Evolutionary conservation across 1,284 basidiomycete species (phyloP), one percentile per base, ranked within the genome.

Genomic region (Tilletia caries): DNA sequence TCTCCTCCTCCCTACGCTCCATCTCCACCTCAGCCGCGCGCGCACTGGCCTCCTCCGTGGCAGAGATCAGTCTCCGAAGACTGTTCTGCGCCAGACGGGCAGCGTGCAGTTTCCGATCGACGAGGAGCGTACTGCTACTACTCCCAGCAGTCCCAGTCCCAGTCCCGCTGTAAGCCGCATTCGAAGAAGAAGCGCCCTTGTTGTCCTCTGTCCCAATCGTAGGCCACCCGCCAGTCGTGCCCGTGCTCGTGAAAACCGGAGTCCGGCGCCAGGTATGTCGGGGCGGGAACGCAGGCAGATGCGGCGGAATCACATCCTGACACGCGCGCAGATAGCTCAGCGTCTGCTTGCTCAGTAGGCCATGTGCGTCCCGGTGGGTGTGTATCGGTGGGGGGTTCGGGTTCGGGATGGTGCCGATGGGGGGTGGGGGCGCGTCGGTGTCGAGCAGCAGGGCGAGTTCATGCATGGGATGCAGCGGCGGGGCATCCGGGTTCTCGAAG

Each of bases 1-100:
- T 29, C 58, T 34, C 58, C 32, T 62, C 58, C 58, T 34, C 58
- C 32, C 32, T 20, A 13, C 34, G 29, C 27, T 29, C 58, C 33
- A 34, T 20, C 58, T 33, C 29, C 58, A 33, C 10, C 58, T 62
- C 58, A 1, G 58, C 58, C 34, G 58, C 58, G 13, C 32, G 12
- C 29, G 58, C 58, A 62, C 29, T 34, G 12, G 58, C 58, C 58
- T 62, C 58, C 58, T 62, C 58, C 32, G 58, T 62, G 18, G 58
- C 58, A 25, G 58, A 62, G 58, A 62, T 62, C 29, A 62, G 33
- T 20, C 58, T 12, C 15, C 58, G 58, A 3, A 62, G 32, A 20
- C 32, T 34, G 58, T 62, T 62, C 33, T 62, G 58, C 58, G 58
- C 58, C 29, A 62, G 58, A 2, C 58, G 58, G 29, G 58, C 58